Conservation (phyloP, 371 early-diverging fungal species). For the Neoconidiobolus thromboides region DNA sequence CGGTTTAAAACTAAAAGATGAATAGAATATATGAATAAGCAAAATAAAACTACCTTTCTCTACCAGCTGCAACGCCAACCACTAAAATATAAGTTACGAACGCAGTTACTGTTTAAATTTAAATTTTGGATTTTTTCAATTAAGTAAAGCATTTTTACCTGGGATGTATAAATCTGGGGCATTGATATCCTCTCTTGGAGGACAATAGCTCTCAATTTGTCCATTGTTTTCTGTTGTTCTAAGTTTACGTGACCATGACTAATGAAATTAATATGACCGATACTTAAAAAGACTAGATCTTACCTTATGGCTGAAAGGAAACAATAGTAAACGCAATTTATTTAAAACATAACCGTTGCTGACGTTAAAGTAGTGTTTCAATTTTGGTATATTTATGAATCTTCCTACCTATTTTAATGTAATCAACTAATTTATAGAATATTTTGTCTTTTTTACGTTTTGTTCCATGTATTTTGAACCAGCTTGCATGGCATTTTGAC, state of each 20-base stretch:
- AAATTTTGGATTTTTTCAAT: background rate
- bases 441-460: conserved; percentile 70
- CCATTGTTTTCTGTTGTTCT: conserved; percentile 63
- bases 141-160: background rate
- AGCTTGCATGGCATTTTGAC: conserved; percentile 70
- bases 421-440: conserved; percentile 8
- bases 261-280: conserved; percentile 59
- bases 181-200: conserved; percentile 80
- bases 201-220: conserved; percentile 63
- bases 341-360: conserved; percentile 80
- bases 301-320: conserved; percentile 83
- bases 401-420: conserved; percentile 38
- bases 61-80: conserved; percentile 58
- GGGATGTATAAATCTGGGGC: conserved; percentile 98
- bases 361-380: conserved; percentile 93
- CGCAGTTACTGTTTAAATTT: conserved; percentile 45
- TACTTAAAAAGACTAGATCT: conserved; percentile 32
- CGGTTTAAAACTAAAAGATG: conserved; percentile 56
- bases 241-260: conserved; percentile 28
- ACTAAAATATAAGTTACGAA: conserved; percentile 85
- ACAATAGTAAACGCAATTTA: conserved; percentile 75
- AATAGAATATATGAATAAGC: no score
- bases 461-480: conserved; percentile 81
- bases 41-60: background rate
- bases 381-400: conserved; percentile 62